These are phyloP conservation scores for Verticillium nonalfalfae DNA, from an alignment of 2,329 filamentous ascomycete species.

Conservation along the genomic window DNA sequence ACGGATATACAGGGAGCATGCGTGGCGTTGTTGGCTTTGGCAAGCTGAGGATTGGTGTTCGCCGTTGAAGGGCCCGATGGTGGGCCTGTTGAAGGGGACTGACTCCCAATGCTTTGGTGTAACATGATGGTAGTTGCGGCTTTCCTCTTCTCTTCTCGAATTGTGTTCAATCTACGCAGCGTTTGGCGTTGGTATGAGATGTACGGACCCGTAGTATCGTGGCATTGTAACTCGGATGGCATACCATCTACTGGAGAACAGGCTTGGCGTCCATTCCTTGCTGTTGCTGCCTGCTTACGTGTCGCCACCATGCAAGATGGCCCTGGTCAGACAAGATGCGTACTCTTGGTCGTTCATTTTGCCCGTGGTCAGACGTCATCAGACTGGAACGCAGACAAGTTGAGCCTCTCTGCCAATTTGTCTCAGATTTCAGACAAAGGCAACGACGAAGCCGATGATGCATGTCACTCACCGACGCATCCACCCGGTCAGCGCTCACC, in stretches of 20 bases:
- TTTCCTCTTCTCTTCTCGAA: not conserved
- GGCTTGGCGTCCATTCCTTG: too few relatives aligned
- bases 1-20: constrained; percentile 7
- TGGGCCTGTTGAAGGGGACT: too few relatives aligned
- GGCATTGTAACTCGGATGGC: too few relatives aligned
- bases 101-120: not conserved
- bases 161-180: not conserved
- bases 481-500: not conserved
- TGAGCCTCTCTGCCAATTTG: not conserved
- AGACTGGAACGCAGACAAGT: not conserved
- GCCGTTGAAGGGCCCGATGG: too few relatives aligned
- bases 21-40: constrained; percentile 12
- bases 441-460: not conserved
- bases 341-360: too few relatives aligned
- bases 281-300: too few relatives aligned
- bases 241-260: too few relatives aligned
- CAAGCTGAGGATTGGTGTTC: not conserved
- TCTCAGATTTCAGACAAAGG: not conserved
- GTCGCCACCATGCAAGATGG: too few relatives aligned
- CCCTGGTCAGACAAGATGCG: too few relatives aligned
- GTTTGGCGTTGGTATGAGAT: not conserved
- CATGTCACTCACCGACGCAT: not conserved
- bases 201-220: too few relatives aligned
- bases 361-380: too few relatives aligned
- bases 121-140: not conserved